Base-by-base conservation (phyloP, 352 stramenopile genomes). In the Nothophytophthora sp. region DNA sequence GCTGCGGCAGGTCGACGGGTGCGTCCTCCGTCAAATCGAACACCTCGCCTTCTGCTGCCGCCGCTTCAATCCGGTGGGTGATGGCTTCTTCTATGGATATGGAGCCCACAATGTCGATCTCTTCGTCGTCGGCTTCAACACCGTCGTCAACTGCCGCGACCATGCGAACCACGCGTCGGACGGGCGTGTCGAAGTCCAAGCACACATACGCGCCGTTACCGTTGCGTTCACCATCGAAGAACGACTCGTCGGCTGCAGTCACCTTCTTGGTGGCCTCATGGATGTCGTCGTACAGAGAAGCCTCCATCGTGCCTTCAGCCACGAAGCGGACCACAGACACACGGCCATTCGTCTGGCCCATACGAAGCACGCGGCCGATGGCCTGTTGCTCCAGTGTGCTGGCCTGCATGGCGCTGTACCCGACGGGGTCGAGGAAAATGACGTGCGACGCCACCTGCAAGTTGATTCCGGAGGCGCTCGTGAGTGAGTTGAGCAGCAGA, bases 391-490 rank as follows among this genome's bases (percentile, higher is more conserved):
- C 86, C 22, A 94, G 59, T 13, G 83, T 78, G 27, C 73, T 86
- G 25, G 79, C 86, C 42, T 95, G 81, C n/a, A 70, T 73, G 2
- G 79, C 67, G 36, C 70, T 89, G 35, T 66, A 80, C 9, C 86
- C 81, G 9, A 90, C 76, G 1, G 81, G 81, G 36, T 95, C 86
- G 6, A 95, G 41, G 51, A 96, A 87, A 33, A 94, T 77, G 19
- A 94, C 76, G 32, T 93, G 85, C 6, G 81, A 90, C 13, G 86
- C 86, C 37, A 88, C 73, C 46, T 94, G 83, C 30, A 96, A 56
- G 40, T 96, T 96, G 61, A 90, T 92, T 6, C 83, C 86, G 19
- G 80, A 91, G 13, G 86, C 83, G 45, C 83, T 94, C 30, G 76
- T 90, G 28, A 90, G 72, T 40, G 83, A 84, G 46, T 92, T 88